Evolutionary conservation across 176 grass and related monocot species (phyloP).

Genomic region (Avena insularis): DNA sequence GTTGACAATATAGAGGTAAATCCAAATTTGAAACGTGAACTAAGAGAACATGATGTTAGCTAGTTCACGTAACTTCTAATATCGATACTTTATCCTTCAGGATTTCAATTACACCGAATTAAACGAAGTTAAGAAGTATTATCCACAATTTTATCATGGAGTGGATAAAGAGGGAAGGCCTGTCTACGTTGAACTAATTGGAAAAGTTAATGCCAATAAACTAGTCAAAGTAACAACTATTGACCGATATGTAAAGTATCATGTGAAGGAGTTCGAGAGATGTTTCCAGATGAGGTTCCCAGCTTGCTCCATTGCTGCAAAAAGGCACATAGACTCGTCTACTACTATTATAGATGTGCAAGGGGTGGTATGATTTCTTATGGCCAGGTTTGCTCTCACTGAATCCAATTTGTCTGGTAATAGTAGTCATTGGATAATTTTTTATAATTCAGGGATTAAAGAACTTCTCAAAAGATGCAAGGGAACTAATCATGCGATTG

Average conservation of each 20-base stretch:
- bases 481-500: conserved; percentile 86
- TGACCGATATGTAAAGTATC: conserved; percentile 90
- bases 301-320: conserved; percentile 78
- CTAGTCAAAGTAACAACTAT: conserved; percentile 90
- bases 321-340: conserved; percentile 82
- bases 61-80: conserved; percentile 18
- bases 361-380: conserved; percentile 68
- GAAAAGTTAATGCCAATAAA: conserved; percentile 84
- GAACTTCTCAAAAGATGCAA: conserved; percentile 94
- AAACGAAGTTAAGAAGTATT: conserved; percentile 79
- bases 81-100: conserved; percentile 51
- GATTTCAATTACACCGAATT: conserved; percentile 84
- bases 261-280: conserved; percentile 83
- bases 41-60: conserved; percentile 8
- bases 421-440: conserved; percentile 40
- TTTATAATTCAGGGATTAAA: conserved; percentile 74
- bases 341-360: conserved; percentile 91
- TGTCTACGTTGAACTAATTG: conserved; percentile 87
- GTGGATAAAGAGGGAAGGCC: conserved; percentile 95
- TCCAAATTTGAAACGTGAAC: conserved; percentile 10
- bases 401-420: conserved; percentile 11
- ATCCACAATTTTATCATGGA: conserved; percentile 98
- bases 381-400: conserved; percentile 22
- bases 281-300: conserved; percentile 73
- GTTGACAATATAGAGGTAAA: conserved; percentile 75